Conservation (phyloP, 2,329 filamentous ascomycete genomes). For the Raffaelea albimanens region DNA sequence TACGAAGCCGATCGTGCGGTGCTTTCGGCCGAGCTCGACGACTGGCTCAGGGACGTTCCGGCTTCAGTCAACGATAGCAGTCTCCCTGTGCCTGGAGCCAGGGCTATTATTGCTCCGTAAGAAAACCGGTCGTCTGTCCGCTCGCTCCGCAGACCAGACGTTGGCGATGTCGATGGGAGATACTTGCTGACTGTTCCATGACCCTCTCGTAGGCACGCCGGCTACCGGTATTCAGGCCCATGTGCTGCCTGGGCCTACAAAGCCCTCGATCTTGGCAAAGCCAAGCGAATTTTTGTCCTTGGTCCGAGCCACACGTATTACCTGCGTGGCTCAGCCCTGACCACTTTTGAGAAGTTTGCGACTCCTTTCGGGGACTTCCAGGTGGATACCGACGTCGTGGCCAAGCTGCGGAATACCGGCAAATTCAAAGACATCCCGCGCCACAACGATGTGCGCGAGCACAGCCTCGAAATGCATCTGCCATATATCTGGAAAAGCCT, state of each 20-base stretch:
- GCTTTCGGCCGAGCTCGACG: constrained; percentile 63
- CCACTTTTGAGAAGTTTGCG: constrained; percentile 58
- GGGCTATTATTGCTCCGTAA: constrained; percentile 89
- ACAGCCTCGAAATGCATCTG: constrained; percentile 94
- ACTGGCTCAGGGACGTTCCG: constrained; percentile 65
- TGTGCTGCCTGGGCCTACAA: constrained; percentile 95
- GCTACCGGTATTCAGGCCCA: constrained; percentile 83
- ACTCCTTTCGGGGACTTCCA: constrained; percentile 65
- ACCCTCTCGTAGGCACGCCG: constrained; percentile 65
- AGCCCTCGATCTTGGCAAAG: constrained; percentile 68
- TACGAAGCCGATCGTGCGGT: constrained; percentile 54
- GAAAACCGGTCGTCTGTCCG: constrained; percentile 29
- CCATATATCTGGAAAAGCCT: constrained; percentile 83
- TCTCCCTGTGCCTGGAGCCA: constrained; percentile 64
- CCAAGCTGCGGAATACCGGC: constrained; percentile 38
- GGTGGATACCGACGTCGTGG: constrained; percentile 50
- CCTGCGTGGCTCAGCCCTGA: constrained; percentile 67
- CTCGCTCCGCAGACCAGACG: not conserved
- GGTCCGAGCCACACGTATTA: constrained; percentile 88
- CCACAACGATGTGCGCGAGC: constrained; percentile 67
- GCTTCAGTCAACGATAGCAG: constrained; percentile 45
- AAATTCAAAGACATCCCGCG: constrained; percentile 56
- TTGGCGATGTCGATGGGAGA: not conserved
- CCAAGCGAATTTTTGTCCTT: constrained; percentile 83
- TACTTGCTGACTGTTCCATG: not conserved